Conservation (phyloP, 768 basidiomycete genomes). For the Calocera cornea region DNA sequence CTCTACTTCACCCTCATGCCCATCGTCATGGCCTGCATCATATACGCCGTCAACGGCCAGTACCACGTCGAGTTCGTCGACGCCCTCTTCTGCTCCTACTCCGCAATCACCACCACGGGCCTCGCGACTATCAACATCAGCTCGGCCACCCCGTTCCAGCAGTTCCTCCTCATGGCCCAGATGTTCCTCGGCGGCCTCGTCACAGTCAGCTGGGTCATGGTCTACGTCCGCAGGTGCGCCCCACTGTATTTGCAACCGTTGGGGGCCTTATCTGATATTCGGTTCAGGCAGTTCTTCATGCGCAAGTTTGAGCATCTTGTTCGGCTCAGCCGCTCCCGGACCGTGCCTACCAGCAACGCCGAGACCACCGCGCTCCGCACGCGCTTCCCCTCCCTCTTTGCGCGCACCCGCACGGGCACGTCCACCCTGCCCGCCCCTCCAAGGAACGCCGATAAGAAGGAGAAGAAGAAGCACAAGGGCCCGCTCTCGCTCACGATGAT, state of each 20-base stretch:
- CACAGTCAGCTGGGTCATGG: conserved; percentile 70
- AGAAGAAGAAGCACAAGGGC: neutral
- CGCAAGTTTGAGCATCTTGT: conserved; percentile 7
- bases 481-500: conserved; percentile 6
- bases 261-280: neutral
- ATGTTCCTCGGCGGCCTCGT: conserved; percentile 74
- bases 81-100: conserved; percentile 61
- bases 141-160: conserved; percentile 22
- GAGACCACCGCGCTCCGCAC: conserved; percentile 25
- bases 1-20: conserved; percentile 53
- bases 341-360: conserved; percentile 9
- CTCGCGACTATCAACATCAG: conserved; percentile 20
- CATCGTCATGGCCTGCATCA: conserved; percentile 60
- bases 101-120: conserved; percentile 57
- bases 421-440: conserved; percentile 10
- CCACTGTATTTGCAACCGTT: neutral
- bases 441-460: neutral
- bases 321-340: neutral
- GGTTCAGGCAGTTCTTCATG: neutral
- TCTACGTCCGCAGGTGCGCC: conserved; percentile 55
- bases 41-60: conserved; percentile 59
- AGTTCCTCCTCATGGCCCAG: conserved; percentile 41
- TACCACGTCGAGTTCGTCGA: conserved; percentile 63
- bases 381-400: conserved; percentile 18
- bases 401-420: conserved; percentile 11